phyloP scores from a whole-genome alignment of 108 stramenopile species.

The Mayamaea pseudoterrestris region DNA sequence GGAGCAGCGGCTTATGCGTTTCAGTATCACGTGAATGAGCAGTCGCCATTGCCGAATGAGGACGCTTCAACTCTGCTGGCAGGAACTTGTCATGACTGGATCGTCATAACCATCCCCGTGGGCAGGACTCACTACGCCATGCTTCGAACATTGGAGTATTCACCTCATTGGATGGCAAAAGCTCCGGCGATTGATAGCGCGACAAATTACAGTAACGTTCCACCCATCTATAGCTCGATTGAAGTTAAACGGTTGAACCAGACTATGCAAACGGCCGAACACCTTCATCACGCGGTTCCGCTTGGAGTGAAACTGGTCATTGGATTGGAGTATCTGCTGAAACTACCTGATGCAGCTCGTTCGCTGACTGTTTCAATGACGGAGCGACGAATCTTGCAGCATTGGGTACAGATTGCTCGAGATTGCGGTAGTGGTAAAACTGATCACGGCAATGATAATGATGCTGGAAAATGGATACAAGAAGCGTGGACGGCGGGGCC shows the following conservation, averaged over 20 bases:
- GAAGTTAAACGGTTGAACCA: conserved; percentile 3
- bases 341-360: no score
- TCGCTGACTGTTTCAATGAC: not conserved
- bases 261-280: not conserved
- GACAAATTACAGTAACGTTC: no score
- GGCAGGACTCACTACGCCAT: not conserved
- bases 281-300: not conserved
- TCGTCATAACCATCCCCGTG: not conserved
- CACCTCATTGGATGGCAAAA: no score
- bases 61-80: not conserved
- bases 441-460: no score
- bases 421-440: not conserved
- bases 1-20: not conserved
- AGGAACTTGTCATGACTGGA: no score
- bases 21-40: no score
- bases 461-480: no score
- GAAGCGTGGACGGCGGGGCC: not conserved
- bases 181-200: not conserved
- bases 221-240: not conserved
- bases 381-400: not conserved
- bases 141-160: not conserved
- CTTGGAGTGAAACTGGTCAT: not conserved
- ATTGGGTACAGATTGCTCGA: not conserved
- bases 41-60: not conserved
- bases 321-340: not conserved